phyloP scores from a whole-genome alignment of 805 yeast species.

The Candida michaelii region DNA sequence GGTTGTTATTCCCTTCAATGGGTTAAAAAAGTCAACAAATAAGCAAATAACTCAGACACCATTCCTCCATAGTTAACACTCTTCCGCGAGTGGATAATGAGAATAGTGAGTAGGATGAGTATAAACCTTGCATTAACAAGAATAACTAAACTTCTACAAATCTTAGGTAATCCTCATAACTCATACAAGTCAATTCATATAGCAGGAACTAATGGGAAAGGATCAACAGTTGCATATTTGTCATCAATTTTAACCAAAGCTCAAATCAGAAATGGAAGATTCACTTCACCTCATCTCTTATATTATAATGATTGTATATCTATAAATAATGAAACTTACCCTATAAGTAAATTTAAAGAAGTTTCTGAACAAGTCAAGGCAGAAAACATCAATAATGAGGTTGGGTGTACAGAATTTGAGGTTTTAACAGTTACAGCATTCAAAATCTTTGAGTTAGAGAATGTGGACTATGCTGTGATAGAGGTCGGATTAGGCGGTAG shows the following conservation, averaged over 20 bases:
- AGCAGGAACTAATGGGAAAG: conserved; percentile 97
- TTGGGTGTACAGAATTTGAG: conserved; percentile 88
- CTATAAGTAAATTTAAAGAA: conserved; percentile 41
- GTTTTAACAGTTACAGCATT: conserved; percentile 82
- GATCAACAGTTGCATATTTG: conserved; percentile 84
- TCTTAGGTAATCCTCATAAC: conserved; percentile 69
- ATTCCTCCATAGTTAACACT: too few relatives aligned
- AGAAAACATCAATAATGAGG: conserved; percentile 35
- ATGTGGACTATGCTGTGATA: conserved; percentile 74
- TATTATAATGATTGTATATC: conserved; percentile 73
- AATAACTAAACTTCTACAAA: conserved; percentile 28
- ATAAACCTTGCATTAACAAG: conserved; percentile 41
- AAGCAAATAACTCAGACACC: too few relatives aligned
- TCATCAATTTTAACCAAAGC: conserved; percentile 58
- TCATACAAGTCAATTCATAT: conserved; percentile 73
- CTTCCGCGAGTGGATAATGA: too few relatives aligned
- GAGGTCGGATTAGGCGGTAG: conserved; percentile 96
- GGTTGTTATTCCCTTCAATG: too few relatives aligned
- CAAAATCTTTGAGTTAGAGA: conserved; percentile 59
- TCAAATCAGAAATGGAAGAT: conserved; percentile 62
- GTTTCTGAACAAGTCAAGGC: conserved; percentile 43
- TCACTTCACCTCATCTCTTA: conserved; percentile 86
- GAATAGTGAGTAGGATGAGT: too few relatives aligned
- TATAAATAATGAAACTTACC: conserved; percentile 60
- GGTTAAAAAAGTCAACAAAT: too few relatives aligned